Conservation (phyloP, 2,329 filamentous ascomycete species). For the Aureobasidium subglaciale region DNA sequence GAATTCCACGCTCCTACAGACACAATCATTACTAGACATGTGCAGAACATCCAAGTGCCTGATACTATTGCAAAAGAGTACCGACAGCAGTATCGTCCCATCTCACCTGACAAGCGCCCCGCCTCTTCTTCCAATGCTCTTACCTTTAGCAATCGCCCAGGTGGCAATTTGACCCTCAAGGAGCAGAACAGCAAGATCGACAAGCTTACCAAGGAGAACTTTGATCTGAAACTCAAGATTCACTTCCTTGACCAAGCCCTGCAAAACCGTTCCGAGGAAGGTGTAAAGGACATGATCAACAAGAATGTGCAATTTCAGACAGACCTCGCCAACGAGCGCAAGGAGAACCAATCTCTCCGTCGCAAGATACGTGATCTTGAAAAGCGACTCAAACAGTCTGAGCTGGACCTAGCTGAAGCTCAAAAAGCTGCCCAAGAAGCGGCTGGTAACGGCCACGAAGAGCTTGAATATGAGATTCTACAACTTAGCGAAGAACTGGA, state of each 20-base stretch:
- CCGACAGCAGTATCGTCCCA: constrained; percentile 62
- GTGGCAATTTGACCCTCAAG: constrained; percentile 67
- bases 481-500: constrained; percentile 82
- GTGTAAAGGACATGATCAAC: constrained; percentile 94
- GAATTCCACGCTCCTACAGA: constrained; percentile 57
- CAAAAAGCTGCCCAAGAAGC: constrained; percentile 36
- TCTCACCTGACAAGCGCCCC: constrained; percentile 52
- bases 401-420: constrained; percentile 45
- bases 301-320: constrained; percentile 96
- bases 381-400: constrained; percentile 59
- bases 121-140: constrained; percentile 29
- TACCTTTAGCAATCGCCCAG: constrained; percentile 18
- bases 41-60: constrained; percentile 84
- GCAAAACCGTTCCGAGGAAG: constrained; percentile 89
- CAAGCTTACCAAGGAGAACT: constrained; percentile 93
- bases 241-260: constrained; percentile 93
- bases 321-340: constrained; percentile 77
- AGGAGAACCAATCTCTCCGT: constrained; percentile 79
- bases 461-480: constrained; percentile 76
- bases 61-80: constrained; percentile 84
- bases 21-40: constrained; percentile 79
- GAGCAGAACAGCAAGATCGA: constrained; percentile 98
- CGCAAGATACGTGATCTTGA: constrained; percentile 81
- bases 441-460: constrained; percentile 40
- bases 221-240: constrained; percentile 93